Percentiles rank a stretch among this genome's conserved stretches.
phyloP scores from a whole-genome alignment of 148 eudicot species.

The Rhododendron ferrugineum region DNA sequence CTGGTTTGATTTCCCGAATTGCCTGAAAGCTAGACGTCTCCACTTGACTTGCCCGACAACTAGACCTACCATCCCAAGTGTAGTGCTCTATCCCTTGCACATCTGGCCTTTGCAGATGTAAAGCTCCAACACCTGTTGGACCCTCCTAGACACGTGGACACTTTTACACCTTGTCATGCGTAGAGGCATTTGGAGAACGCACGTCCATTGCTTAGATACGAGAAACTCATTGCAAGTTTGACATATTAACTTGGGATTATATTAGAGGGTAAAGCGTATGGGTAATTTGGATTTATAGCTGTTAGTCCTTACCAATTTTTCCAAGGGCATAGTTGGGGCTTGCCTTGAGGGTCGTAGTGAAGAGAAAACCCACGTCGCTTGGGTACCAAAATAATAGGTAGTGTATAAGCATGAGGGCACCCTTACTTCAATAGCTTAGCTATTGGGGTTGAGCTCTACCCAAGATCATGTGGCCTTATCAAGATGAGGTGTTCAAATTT shows the following conservation, averaged over 20 bases:
- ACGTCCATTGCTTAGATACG: background rate
- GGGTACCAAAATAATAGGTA: no score
- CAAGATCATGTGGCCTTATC: background rate
- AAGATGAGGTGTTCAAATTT: background rate
- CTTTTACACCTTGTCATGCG: background rate
- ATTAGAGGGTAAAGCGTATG: background rate
- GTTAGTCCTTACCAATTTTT: background rate
- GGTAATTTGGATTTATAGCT: background rate
- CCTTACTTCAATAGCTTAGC: no score
- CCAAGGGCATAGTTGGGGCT: background rate
- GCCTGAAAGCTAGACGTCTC: no score
- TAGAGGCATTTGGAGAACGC: background rate
- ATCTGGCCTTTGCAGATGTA: background rate
- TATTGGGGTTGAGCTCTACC: no score
- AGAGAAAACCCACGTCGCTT: background rate
- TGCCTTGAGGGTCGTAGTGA: background rate
- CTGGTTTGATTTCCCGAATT: no score
- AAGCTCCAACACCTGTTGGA: background rate
- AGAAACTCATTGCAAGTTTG: background rate
- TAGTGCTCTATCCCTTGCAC: no score
- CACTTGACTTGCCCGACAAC: no score
- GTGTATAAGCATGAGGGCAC: no score
- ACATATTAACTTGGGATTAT: background rate
- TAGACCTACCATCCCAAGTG: no score
- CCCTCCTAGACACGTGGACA: background rate